phyloP scores from a whole-genome alignment of 2,329 filamentous ascomycete species.

The Talaromyces sp. region DNA sequence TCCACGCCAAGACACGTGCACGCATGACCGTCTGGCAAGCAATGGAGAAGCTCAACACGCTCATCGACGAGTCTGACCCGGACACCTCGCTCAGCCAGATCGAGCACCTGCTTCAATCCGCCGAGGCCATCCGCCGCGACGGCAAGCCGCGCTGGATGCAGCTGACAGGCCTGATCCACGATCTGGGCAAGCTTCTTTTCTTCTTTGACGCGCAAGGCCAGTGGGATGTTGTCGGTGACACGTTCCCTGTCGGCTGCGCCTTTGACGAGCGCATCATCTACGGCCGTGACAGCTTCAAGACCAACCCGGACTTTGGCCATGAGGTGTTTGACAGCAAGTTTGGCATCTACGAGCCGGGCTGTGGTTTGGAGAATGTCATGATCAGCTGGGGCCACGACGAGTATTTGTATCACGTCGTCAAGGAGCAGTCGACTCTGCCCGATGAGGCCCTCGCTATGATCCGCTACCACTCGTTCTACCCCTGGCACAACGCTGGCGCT shows the following conservation, averaged over 20 bases:
- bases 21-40: slow-evolving; percentile 87
- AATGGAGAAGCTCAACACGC: slow-evolving; percentile 85
- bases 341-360: slow-evolving; percentile 75
- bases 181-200: slow-evolving; percentile 42
- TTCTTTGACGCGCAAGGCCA: slow-evolving; percentile 72
- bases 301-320: slow-evolving; percentile 69
- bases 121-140: slow-evolving; percentile 83
- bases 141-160: slow-evolving; percentile 47
- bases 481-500: slow-evolving; percentile 78
- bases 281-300: slow-evolving; percentile 64
- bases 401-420: slow-evolving; percentile 69
- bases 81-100: slow-evolving; percentile 85
- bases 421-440: slow-evolving; percentile 73
- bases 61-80: slow-evolving; percentile 87
- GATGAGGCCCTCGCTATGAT: slow-evolving; percentile 87
- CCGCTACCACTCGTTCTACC: slow-evolving; percentile 87
- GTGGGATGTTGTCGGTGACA: slow-evolving; percentile 81
- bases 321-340: slow-evolving; percentile 68
- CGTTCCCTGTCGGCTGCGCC: slow-evolving; percentile 42
- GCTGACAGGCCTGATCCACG: slow-evolving; percentile 43
- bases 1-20: slow-evolving; percentile 62
- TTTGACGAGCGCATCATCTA: slow-evolving; percentile 72
- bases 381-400: slow-evolving; percentile 68
- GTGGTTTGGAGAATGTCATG: slow-evolving; percentile 83
- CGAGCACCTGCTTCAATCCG: slow-evolving; percentile 81